Conservation (phyloP, 2,329 filamentous ascomycete genomes). For the Phyllosticta capitalensis region DNA sequence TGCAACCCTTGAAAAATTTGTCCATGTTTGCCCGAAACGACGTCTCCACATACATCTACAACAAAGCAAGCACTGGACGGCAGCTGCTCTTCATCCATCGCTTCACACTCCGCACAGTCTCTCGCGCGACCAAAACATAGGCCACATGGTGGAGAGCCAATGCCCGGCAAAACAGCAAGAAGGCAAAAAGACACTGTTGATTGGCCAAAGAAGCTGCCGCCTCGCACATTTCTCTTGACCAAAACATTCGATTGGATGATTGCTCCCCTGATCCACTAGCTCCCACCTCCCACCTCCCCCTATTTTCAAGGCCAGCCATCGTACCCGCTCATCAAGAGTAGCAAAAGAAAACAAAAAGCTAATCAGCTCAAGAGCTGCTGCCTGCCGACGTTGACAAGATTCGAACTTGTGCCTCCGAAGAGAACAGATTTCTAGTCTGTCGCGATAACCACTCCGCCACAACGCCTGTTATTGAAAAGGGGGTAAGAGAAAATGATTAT, state of each 20-base stretch:
- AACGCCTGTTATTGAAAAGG: background rate
- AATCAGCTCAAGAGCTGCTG: background rate
- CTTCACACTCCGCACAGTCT: background rate
- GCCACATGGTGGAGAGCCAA: background rate
- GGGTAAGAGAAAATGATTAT: too few species aligned
- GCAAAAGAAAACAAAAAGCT: background rate
- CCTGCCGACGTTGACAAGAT: conserved; percentile 1
- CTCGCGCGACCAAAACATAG: background rate
- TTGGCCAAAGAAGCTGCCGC: too few species aligned
- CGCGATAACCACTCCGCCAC: conserved; percentile 12
- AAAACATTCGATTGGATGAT: too few species aligned
- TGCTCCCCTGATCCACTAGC: too few species aligned
- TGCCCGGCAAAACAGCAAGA: background rate
- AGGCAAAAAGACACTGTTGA: background rate
- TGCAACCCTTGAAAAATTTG: background rate
- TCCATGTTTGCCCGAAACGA: background rate
- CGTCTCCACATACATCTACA: background rate
- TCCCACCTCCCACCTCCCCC: too few species aligned
- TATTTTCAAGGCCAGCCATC: too few species aligned
- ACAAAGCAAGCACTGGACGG: background rate
- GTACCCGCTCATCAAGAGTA: too few species aligned
- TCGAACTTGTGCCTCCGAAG: conserved; percentile 13
- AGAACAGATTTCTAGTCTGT: conserved; percentile 13
- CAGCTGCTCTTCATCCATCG: background rate
- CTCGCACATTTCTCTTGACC: too few species aligned